A percentile compares a stretch with the other conserved stretches of the same genome.
phyloP scores from a whole-genome alignment of 441 rosid species.

The Eruca vesicaria region DNA sequence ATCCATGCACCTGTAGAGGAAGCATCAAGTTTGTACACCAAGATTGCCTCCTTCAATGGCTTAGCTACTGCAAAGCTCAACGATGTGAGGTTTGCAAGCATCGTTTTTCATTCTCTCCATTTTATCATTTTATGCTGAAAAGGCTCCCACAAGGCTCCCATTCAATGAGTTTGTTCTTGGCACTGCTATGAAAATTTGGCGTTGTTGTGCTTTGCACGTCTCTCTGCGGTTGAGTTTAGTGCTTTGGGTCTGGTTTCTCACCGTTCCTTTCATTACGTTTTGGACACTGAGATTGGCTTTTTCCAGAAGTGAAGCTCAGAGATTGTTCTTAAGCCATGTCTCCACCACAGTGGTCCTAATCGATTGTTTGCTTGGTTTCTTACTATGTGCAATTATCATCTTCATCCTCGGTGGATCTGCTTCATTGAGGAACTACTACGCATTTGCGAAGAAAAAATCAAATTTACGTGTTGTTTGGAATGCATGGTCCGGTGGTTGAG shows the following conservation, averaged over 20 bases:
- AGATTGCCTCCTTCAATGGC: slow-evolving; percentile 99
- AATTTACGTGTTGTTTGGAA: slow-evolving; percentile 79
- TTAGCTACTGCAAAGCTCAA: slow-evolving; percentile 93
- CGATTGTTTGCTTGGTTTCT: slow-evolving; percentile 97
- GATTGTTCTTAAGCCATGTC: slow-evolving; percentile 85
- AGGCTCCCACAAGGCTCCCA: slow-evolving; percentile 98
- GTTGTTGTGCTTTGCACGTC: slow-evolving; percentile 80
- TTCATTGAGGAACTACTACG: slow-evolving; percentile 89
- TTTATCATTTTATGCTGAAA: slow-evolving; percentile 88
- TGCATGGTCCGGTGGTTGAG: slow-evolving; percentile 99
- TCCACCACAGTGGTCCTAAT: slow-evolving; percentile 86
- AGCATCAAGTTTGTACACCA: slow-evolving; percentile 98
- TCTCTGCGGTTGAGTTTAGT: slow-evolving; percentile 89
- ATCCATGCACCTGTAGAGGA: slow-evolving; percentile 96
- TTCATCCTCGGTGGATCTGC: slow-evolving; percentile 96
- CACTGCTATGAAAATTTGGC: slow-evolving; percentile 72
- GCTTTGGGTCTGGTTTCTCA: slow-evolving; percentile 92
- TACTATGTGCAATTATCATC: slow-evolving; percentile 94
- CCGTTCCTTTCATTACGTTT: slow-evolving; percentile 90
- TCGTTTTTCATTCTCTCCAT: slow-evolving; percentile 92
- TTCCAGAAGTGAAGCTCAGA: slow-evolving; percentile 92
- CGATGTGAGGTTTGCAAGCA: slow-evolving; percentile 99
- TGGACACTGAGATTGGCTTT: slow-evolving; percentile 99
- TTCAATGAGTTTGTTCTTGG: slow-evolving; percentile 96
- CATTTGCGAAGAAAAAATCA: slow-evolving; percentile 39